phyloP scores from a whole-genome alignment of 1,139 yeast genomes.

The Hyphopichia pseudoburtonii region DNA sequence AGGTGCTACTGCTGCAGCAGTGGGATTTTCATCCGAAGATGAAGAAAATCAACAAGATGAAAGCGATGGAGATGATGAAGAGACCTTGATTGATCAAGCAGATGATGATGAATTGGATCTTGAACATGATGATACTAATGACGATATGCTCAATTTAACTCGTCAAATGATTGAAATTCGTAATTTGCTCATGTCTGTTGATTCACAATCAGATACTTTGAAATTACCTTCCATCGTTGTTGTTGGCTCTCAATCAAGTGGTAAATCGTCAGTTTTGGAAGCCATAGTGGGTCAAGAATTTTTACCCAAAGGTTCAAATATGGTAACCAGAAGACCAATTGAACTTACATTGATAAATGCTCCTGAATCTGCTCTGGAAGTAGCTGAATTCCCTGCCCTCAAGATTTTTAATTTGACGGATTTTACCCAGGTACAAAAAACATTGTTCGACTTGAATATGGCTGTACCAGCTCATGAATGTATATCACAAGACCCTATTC shows the following conservation, averaged over 20 bases:
- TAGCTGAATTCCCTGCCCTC: conserved; percentile 92
- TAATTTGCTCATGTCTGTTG: conserved; percentile 71
- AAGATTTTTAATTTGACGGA: conserved; percentile 80
- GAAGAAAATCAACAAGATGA: conserved; percentile 20
- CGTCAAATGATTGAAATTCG: conserved; percentile 97
- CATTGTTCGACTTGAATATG: conserved; percentile 81
- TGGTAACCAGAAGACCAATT: conserved; percentile 95
- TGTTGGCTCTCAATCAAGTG: conserved; percentile 95
- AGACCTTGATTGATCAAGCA: conserved; percentile 28
- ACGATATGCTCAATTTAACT: conserved; percentile 81
- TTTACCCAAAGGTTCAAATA: conserved; percentile 89
- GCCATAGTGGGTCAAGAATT: conserved; percentile 94
- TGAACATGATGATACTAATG: conserved; percentile 53
- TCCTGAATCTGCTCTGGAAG: conserved; percentile 77
- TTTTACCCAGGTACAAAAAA: conserved; percentile 82
- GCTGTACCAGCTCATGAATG: conserved; percentile 88
- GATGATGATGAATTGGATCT: conserved; percentile 44
- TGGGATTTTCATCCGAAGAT: conserved; percentile 38
- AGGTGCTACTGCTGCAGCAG: conserved; percentile 50
- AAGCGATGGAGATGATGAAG: conserved; percentile 32
- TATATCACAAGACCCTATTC: conserved; percentile 88
- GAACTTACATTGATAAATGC: conserved; percentile 89
- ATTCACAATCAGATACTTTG: conserved; percentile 65
- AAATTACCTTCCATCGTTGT: conserved; percentile 94
- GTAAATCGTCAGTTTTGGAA: conserved; percentile 91